Evolutionary conservation across 768 basidiomycete species (phyloP), one percentile per base, ranked within the genome.

Genomic region (Russula earlei): DNA sequence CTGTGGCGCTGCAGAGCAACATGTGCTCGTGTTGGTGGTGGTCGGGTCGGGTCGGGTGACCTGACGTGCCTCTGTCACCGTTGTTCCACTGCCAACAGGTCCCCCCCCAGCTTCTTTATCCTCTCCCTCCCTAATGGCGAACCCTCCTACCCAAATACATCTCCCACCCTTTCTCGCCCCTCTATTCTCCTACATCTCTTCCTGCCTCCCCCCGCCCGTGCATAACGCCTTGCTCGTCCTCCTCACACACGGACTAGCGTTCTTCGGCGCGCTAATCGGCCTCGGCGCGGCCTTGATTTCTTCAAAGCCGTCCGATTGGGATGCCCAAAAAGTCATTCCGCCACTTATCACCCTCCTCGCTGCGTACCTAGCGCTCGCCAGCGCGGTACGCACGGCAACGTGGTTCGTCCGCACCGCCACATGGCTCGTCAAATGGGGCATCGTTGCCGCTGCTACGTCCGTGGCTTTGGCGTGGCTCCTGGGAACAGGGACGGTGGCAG

Each of bases 371-470:
- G 85, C 86, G 4, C 73, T 91, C n/a, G 59, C 83, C 40, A 87
- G 82, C 66, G 68, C 89, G 50, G 89, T 89, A 70, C 84, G 86
- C 57, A 90, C 89, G 5, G 83, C 87, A 12, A 77, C 76, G 22
- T 90, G 85, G 83, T 74, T 85, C 63, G 69, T 90, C 60, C 78
- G 85, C 57, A 80, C 79, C 33, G 72, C 70, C 25, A 67, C 88
- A 61, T 88, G 79, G 75, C 77, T 87, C 63, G 66, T 86, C 63
- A 91, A 91, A 69, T 91, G 88, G 88, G 84, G 83, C 22, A 70
- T 74, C 11, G 70, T 91, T 45, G 57, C 87, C 9, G 77, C 74
- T 12, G 68, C 74, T 2, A 63, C 84, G 8, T 74, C 77, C n/a
- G 82, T 77, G 6, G 75, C 73, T 8, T 66, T 70, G 15, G 82